Evolutionary conservation across 441 rosid species (phyloP).

Genomic region (Kokia cookei): DNA sequence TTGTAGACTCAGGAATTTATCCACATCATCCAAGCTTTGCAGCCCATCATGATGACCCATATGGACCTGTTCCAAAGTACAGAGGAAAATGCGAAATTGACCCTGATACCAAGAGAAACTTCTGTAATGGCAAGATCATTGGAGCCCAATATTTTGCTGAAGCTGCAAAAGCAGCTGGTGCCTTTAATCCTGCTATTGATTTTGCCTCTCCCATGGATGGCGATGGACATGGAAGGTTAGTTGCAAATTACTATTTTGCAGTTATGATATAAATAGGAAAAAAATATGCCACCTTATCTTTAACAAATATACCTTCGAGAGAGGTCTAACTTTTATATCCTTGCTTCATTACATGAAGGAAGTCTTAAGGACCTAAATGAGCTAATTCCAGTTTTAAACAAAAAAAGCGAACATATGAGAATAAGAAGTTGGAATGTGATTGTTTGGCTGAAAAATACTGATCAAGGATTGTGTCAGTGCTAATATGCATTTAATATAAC

Average conservation of each 20-base stretch:
- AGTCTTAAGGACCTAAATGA: not conserved
- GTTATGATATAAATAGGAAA: not conserved
- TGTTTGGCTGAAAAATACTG: not conserved
- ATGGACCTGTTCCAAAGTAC: slow-evolving; percentile 77
- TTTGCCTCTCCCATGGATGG: slow-evolving; percentile 99
- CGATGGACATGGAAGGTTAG: slow-evolving; percentile 99
- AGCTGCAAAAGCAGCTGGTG: slow-evolving; percentile 94
- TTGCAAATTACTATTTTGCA: not conserved
- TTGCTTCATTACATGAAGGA: not conserved
- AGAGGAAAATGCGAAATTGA: slow-evolving; percentile 93
- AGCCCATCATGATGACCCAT: slow-evolving; percentile 50
- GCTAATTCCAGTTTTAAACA: not conserved
- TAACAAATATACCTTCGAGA: not conserved
- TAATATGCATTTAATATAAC: not conserved
- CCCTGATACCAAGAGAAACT: slow-evolving; percentile 54
- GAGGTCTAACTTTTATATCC: not conserved
- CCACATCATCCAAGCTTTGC: slow-evolving; percentile 94
- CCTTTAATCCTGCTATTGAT: slow-evolving; percentile 81
- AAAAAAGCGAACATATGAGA: not conserved
- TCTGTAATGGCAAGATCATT: slow-evolving; percentile 92
- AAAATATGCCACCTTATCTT: not conserved
- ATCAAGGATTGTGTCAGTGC: not conserved
- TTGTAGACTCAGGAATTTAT: slow-evolving; percentile 92
- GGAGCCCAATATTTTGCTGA: slow-evolving; percentile 98
- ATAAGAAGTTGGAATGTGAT: not conserved